phyloP scores from a whole-genome alignment of 805 yeast species.

The Yarrowia sp. region DNA sequence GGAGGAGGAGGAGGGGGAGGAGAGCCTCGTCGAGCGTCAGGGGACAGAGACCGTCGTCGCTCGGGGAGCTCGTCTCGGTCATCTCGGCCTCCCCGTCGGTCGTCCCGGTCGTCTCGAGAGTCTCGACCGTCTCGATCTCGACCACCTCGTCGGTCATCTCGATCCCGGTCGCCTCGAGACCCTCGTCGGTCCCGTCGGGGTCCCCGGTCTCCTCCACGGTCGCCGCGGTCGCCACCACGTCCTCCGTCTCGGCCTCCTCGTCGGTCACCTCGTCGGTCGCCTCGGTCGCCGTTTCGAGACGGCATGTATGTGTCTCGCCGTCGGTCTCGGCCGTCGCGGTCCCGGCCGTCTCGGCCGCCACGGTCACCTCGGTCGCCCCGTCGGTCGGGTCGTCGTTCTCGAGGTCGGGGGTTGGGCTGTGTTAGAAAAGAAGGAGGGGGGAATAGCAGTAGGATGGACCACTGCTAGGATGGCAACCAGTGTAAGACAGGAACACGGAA shows the following conservation, averaged over 20 bases:
- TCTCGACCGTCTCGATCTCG: constrained; percentile 48
- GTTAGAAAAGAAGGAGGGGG: constrained; percentile 48
- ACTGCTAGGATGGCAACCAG: no score
- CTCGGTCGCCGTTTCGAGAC: constrained; percentile 55
- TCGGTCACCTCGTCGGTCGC: constrained; percentile 42
- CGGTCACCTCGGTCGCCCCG: constrained; percentile 38
- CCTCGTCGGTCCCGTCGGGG: constrained; percentile 40
- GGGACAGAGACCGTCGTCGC: constrained; percentile 42
- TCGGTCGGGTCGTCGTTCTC: constrained; percentile 57
- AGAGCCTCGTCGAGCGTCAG: constrained; percentile 38
- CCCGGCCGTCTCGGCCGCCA: constrained; percentile 51
- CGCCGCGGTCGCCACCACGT: constrained; percentile 41
- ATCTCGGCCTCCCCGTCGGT: constrained; percentile 40
- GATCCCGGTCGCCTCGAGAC: constrained; percentile 50
- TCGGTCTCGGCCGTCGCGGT: constrained; percentile 56
- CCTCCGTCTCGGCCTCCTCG: constrained; percentile 24
- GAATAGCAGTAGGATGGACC: no score
- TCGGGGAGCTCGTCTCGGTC: constrained; percentile 23
- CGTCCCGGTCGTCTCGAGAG: constrained; percentile 47
- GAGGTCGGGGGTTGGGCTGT: constrained; percentile 47
- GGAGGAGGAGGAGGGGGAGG: constrained; percentile 37
- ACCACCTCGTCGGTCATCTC: constrained; percentile 50
- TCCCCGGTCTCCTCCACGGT: constrained; percentile 43
- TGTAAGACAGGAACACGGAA: no score
- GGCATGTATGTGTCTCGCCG: constrained; percentile 59